Base-by-base conservation (phyloP, 202 grass and related monocot genomes). In the Musa balbisiana region DNA sequence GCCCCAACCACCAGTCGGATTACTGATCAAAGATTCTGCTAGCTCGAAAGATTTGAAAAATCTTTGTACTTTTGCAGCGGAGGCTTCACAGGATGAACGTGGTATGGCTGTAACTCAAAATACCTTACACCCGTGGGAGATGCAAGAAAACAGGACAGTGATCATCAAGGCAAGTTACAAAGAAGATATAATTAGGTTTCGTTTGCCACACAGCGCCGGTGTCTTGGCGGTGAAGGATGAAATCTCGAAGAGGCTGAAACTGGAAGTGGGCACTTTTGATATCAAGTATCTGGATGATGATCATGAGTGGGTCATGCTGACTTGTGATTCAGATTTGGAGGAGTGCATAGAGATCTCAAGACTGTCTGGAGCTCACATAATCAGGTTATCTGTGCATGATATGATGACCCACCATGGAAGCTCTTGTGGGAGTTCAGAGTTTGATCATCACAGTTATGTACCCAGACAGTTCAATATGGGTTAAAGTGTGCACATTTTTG, bases 251-350 rank as follows among this genome's bases (percentile, higher is more conserved):
- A 83, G 90, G 87, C 73, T 92, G 74, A 67, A 80, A 51, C 54
- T 89, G 72, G 84, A 85, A 2, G 68, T 55, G 0, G 49, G 78
- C 22, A 33, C 72, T 49, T 92, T 92, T 10, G 80, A 87, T 11
- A 73, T 89, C 85, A 89, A 92, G 82, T 92, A 89, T 76, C 72
- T 92, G 9, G 90, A 92, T 53, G 84, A 89, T 24, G 82, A 89
- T 73, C 81, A 85, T 52, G 82, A 92, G 74, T 89, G 90, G 90
- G 87, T 92, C 56, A 79, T 87, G 20, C 53, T 92, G 55, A 81
- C 90, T 25, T 87, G 84, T 29, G 78, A 89, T 16, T 85, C 82
- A 10, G 90, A 92, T 33, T 83, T 92, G 77, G 82, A 92, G 56
- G 90, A 92, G 84, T 89, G 90, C 67, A 79, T 89, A 17, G 80